Conservation (phyloP, 1,284 basidiomycete genomes). For the Rhizopogon parksii region DNA sequence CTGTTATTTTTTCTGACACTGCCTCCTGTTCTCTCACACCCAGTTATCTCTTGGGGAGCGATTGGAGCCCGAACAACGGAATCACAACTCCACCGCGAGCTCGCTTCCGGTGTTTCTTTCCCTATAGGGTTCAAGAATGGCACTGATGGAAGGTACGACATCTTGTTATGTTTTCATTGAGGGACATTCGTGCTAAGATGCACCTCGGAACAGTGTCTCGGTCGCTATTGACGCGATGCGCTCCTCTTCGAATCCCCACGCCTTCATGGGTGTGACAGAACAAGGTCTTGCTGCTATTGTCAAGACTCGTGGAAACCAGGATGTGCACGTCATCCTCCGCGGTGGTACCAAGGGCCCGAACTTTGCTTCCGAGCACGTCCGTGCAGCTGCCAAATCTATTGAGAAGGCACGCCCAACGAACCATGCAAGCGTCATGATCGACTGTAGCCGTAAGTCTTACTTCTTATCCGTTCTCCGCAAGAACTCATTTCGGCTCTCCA, state of each 20-base stretch:
- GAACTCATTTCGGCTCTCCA: slow-evolving; percentile 21
- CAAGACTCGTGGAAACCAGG: slow-evolving; percentile 87
- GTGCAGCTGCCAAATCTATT: slow-evolving; percentile 64
- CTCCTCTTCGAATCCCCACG: slow-evolving; percentile 86
- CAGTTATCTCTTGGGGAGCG: slow-evolving; percentile 92
- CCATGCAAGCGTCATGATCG: slow-evolving; percentile 78
- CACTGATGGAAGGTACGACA: slow-evolving; percentile 80
- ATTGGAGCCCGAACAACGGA: slow-evolving; percentile 97
- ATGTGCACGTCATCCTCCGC: slow-evolving; percentile 91
- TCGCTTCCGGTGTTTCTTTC: slow-evolving; percentile 85
- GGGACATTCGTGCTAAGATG: slow-evolving; percentile 10
- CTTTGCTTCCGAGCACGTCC: slow-evolving; percentile 70
- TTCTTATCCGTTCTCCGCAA: background rate
- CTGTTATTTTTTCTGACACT: background rate
- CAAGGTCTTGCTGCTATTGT: slow-evolving; percentile 94
- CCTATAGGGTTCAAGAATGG: slow-evolving; percentile 99
- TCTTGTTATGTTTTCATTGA: background rate
- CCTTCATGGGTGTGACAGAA: slow-evolving; percentile 97
- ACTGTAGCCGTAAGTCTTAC: slow-evolving; percentile 63
- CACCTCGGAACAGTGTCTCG: slow-evolving; percentile 35
- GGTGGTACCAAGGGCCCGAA: slow-evolving; percentile 88
- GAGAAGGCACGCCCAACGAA: slow-evolving; percentile 58
- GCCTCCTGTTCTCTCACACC: background rate
- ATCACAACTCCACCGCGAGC: slow-evolving; percentile 88
- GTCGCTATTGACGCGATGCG: slow-evolving; percentile 97